Conservation (phyloP, 805 yeast genomes). For the Wickerhamomyces silvicola region DNA sequence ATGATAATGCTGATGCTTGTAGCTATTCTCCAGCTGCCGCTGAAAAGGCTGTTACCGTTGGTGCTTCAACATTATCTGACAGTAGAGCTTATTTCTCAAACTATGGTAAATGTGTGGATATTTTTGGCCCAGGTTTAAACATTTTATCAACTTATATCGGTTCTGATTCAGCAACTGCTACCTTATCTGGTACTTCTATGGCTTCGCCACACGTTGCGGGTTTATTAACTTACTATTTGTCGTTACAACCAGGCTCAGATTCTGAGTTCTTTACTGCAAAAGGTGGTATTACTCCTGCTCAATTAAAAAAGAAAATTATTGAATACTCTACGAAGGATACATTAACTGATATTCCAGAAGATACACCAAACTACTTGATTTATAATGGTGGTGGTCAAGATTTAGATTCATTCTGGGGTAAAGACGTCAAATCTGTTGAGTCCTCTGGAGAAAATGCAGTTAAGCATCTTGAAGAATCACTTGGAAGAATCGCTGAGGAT, state of each 20-base stretch:
- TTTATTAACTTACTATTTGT: slow-evolving; percentile 78
- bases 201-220: slow-evolving; percentile 97
- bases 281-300: slow-evolving; percentile 56
- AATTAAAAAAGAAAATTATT: slow-evolving; percentile 69
- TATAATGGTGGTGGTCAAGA: slow-evolving; percentile 80
- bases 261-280: slow-evolving; percentile 56
- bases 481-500: no score
- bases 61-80: slow-evolving; percentile 87
- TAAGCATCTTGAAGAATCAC: slow-evolving; percentile 13
- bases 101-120: slow-evolving; percentile 92
- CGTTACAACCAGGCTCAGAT: slow-evolving; percentile 71
- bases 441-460: slow-evolving; percentile 9
- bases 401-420: slow-evolving; percentile 29
- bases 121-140: slow-evolving; percentile 94
- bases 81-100: slow-evolving; percentile 92
- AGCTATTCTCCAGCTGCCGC: slow-evolving; percentile 88
- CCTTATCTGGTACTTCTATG: slow-evolving; percentile 95
- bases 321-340: slow-evolving; percentile 57
- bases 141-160: slow-evolving; percentile 82
- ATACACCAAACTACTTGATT: slow-evolving; percentile 71
- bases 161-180: slow-evolving; percentile 67
- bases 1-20: slow-evolving; percentile 91
- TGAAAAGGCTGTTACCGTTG: slow-evolving; percentile 81
- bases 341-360: slow-evolving; percentile 58
- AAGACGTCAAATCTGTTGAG: slow-evolving; percentile 2